Base-by-base conservation (phyloP, 805 yeast species). In the Cyberlindnera samutprakarnensis region DNA sequence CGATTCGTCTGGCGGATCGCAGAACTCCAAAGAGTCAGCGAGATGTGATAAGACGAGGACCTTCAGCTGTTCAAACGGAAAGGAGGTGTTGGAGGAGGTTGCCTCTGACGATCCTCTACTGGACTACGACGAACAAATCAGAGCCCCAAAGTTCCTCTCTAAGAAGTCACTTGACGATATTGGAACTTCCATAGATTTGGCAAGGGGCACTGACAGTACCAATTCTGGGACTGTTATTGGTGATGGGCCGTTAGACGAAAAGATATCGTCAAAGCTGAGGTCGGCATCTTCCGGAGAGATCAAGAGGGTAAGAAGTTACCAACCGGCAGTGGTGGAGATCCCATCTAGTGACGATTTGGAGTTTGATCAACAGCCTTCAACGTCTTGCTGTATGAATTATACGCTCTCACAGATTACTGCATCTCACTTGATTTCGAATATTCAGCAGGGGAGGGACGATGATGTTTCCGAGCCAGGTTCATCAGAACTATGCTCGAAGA, bases 41-140 rank as follows among this genome's bases (percentile, higher is more conserved):
- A 28, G 23, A 3, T 17, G 18, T 6, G 17, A 11, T 5, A 18
- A 16, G 18, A 36, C 30, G 27, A 33, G 33, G 20, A 31, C 33
- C 11, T 36, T 14, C 27, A 38, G 25, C 32, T 22, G 18, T 16
- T 18, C 19, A 12, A 23, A 20, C 6, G 25, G 25, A 6, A 32
- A 32, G 25, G 31, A 32, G 20, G 28, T 35, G n/a, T 40, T 36
- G 18, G 13, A 17, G 12, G 44, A 39, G 8, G 30, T 46, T 23
- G 35, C 41, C 20, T 31, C 43, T 3, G 56, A 49, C 25, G 41
- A 49, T 22, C 56, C 56, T 1, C 28, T 42, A 5, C 25, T 48
- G 22, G 54, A 51, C 36, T 46, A 51, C 28, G 45, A 51, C 31
- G 46, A 48, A 25, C 54, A 49, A 32, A 51, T 51, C 16, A 35